Conservation (phyloP, 768 basidiomycete genomes). For the Termitomyces sp. region DNA sequence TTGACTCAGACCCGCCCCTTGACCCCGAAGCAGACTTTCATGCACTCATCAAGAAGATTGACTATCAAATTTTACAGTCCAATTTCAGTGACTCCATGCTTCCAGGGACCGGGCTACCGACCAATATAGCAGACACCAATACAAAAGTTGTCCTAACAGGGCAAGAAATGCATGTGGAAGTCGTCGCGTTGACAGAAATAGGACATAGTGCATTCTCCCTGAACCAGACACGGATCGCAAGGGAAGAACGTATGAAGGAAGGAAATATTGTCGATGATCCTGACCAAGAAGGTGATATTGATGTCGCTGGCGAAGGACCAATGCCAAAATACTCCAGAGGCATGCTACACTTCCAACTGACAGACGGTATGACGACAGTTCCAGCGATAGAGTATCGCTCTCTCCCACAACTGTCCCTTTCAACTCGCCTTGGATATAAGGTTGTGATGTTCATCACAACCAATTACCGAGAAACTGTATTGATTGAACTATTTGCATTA, state of each 20-base stretch:
- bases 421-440: conserved; percentile 83
- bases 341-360: conserved; percentile 73
- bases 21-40: conserved; percentile 45
- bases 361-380: conserved; percentile 69
- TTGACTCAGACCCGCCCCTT: conserved; percentile 38
- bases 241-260: conserved; percentile 60
- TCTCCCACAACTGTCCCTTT: conserved; percentile 64
- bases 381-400: conserved; percentile 77
- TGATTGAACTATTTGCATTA: conserved; percentile 1
- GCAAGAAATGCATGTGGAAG: conserved; percentile 68
- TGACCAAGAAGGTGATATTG: conserved; percentile 52
- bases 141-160: conserved; percentile 33
- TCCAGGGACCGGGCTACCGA: conserved; percentile 64
- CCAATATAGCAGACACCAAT: conserved; percentile 32
- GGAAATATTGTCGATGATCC: conserved; percentile 35
- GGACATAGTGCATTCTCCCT: conserved; percentile 81
- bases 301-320: conserved; percentile 66
- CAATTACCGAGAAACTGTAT: background rate
- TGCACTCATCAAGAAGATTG: conserved; percentile 52
- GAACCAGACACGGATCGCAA: conserved; percentile 62
- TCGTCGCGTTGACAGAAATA: conserved; percentile 78
- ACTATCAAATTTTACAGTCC: conserved; percentile 69
- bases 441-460: conserved; percentile 33
- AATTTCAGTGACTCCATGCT: conserved; percentile 71
- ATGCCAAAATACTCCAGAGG: conserved; percentile 80